A percentile compares a stretch with the other conserved stretches of the same genome.
phyloP scores from a whole-genome alignment of 495 filamentous ascomycete species.

The Aspergillus funiculosus region DNA sequence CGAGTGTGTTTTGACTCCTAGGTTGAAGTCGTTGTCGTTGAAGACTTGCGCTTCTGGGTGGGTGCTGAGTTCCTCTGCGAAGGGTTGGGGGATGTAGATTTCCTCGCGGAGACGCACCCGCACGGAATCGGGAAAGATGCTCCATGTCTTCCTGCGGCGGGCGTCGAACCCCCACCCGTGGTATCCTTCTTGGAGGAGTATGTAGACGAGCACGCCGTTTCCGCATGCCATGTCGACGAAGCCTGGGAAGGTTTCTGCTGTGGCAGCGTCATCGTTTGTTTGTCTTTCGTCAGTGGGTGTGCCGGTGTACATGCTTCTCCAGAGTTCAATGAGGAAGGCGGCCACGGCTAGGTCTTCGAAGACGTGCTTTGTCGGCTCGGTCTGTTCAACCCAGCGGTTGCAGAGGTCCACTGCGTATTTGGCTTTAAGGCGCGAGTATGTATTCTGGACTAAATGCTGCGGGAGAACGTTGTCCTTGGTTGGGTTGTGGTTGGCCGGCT shows the following conservation, averaged over 20 bases:
- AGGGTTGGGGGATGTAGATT: conserved; percentile 64
- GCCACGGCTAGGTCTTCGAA: conserved; percentile 93
- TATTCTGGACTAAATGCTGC: conserved; percentile 68
- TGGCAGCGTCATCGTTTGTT: neutral
- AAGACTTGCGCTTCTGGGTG: neutral
- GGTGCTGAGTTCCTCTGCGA: conserved; percentile 26
- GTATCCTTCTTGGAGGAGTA: conserved; percentile 79
- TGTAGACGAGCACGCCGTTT: conserved; percentile 85
- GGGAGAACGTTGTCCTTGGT: conserved; percentile 71
- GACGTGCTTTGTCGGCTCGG: conserved; percentile 85
- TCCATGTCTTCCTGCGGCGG: conserved; percentile 75
- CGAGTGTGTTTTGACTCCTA: conserved; percentile 48
- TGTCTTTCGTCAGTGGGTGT: conserved; percentile 19
- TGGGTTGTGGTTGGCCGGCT: conserved; percentile 34
- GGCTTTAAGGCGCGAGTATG: conserved; percentile 72
- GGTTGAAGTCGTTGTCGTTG: conserved; percentile 2
- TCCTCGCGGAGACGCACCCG: conserved; percentile 58
- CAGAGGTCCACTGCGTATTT: conserved; percentile 66
- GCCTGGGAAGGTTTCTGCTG: conserved; percentile 60
- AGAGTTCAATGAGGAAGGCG: conserved; percentile 89
- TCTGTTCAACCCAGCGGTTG: conserved; percentile 71
- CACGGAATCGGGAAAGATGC: conserved; percentile 53
- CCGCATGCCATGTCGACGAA: conserved; percentile 97
- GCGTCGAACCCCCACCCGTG: conserved; percentile 88
- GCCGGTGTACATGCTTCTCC: conserved; percentile 72